These are phyloP conservation scores for Alternaria burnsii DNA, from an alignment of 2,329 filamentous ascomycete genomes.

Conservation along the genomic window DNA sequence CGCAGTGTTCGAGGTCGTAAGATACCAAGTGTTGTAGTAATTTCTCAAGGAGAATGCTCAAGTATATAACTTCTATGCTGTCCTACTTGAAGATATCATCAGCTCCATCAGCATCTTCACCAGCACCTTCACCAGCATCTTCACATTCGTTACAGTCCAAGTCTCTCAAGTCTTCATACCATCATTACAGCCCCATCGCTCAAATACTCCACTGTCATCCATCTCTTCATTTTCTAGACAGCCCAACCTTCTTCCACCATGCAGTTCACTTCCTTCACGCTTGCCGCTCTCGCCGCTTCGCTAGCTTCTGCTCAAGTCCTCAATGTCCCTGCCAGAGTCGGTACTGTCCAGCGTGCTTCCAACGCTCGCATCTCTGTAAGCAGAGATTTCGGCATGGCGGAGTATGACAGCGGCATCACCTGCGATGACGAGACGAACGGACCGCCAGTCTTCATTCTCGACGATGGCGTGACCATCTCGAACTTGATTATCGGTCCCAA, in stretches of 20 bases:
- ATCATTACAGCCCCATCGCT: too few relatives aligned
- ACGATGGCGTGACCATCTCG: neutral
- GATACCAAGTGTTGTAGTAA: neutral
- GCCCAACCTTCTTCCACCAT: neutral
- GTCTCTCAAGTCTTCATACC: too few relatives aligned
- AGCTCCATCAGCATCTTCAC: neutral
- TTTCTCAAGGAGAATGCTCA: neutral
- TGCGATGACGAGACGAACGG: neutral
- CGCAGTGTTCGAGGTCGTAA: fast-evolving
- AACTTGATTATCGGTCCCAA: neutral
- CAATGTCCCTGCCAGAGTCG: neutral
- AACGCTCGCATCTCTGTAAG: neutral
- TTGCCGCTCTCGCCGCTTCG: neutral
- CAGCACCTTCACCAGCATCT: neutral
- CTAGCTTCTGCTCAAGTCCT: neutral
- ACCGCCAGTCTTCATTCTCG: neutral
- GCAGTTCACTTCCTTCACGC: neutral
- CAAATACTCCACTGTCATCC: neutral
- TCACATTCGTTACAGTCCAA: neutral
- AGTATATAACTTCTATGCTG: neutral
- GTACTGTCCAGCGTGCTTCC: neutral
- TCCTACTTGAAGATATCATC: neutral
- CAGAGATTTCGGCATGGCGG: neutral
- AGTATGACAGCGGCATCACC: neutral
- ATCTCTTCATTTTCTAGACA: neutral